phyloP scores from a whole-genome alignment of 140 eudicot species.

The Ambrosia hybrid region DNA sequence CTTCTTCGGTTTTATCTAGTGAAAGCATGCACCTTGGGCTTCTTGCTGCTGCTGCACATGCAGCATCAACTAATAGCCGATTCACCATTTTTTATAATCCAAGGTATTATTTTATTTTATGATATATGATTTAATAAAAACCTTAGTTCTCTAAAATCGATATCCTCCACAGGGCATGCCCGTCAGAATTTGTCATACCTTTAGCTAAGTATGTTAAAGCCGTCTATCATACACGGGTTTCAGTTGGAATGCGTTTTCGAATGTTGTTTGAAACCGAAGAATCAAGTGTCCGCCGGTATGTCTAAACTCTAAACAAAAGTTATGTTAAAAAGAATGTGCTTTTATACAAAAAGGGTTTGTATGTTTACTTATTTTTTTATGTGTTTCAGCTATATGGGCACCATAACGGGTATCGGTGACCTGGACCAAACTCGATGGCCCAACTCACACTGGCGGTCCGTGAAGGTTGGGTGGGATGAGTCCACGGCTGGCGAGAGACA shows the following conservation, averaged over 20 bases:
- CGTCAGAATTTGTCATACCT: conserved; percentile 86
- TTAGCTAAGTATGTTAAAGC: conserved; percentile 78
- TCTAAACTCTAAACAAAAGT: conserved; percentile 8
- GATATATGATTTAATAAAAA: neutral
- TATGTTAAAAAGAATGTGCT: neutral
- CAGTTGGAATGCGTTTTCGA: conserved; percentile 94
- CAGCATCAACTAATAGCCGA: conserved; percentile 88
- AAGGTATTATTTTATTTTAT: conserved; percentile 42
- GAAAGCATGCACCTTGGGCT: conserved; percentile 98
- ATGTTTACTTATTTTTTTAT: neutral
- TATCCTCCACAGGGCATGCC: conserved; percentile 66
- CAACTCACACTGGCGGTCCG: conserved; percentile 91
- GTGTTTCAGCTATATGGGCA: conserved; percentile 77
- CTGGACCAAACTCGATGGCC: conserved; percentile 85
- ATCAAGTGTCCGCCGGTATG: conserved; percentile 93
- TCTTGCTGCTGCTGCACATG: conserved; percentile 98
- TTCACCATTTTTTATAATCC: conserved; percentile 89
- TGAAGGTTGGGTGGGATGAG: conserved; percentile 98
- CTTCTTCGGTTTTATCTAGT: conserved; percentile 90
- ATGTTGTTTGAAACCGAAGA: conserved; percentile 96
- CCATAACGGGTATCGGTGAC: conserved; percentile 86
- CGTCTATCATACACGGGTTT: conserved; percentile 78
- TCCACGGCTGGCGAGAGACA: conserved; percentile 97
- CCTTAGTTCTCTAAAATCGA: neutral
- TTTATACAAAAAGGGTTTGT: neutral